Conservation (phyloP, 2,329 filamentous ascomycete species). For the Clarireedia homoeocarpa region DNA sequence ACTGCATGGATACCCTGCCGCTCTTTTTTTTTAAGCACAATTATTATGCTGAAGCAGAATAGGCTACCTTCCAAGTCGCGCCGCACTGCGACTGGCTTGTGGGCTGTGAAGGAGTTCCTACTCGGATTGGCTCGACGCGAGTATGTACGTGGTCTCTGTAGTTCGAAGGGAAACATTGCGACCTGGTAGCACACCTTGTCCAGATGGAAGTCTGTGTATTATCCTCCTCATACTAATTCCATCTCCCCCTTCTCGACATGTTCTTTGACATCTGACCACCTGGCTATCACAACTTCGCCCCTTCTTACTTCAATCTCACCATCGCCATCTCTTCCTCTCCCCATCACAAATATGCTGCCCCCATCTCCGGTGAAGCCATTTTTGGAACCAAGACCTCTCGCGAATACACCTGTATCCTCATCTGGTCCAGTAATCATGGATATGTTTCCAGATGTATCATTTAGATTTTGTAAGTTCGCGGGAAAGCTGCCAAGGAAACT, state of each 20-base stretch:
- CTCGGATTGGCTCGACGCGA: too few species aligned
- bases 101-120: too few species aligned
- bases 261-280: conserved; percentile 32
- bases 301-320: conserved; percentile 43
- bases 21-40: too few species aligned
- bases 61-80: too few species aligned
- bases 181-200: not conserved
- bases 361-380: conserved; percentile 56
- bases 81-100: too few species aligned
- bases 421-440: conserved; percentile 92
- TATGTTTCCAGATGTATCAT: conserved; percentile 82
- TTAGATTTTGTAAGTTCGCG: conserved; percentile 67
- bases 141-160: not conserved
- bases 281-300: conserved; percentile 25
- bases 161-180: not conserved
- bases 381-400: conserved; percentile 55
- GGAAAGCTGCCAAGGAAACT: conserved; percentile 85
- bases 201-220: not conserved
- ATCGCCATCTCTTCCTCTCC: conserved; percentile 59
- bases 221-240: conserved; percentile 23
- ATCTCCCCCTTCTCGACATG: conserved; percentile 16
- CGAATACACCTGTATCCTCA: conserved; percentile 74
- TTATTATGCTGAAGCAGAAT: too few species aligned
- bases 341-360: conserved; percentile 76
- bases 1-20: too few species aligned